Percentiles rank a stretch among this genome's conserved stretches.
Conservation (phyloP, 805 yeast species). For the Candida corydali region DNA sequence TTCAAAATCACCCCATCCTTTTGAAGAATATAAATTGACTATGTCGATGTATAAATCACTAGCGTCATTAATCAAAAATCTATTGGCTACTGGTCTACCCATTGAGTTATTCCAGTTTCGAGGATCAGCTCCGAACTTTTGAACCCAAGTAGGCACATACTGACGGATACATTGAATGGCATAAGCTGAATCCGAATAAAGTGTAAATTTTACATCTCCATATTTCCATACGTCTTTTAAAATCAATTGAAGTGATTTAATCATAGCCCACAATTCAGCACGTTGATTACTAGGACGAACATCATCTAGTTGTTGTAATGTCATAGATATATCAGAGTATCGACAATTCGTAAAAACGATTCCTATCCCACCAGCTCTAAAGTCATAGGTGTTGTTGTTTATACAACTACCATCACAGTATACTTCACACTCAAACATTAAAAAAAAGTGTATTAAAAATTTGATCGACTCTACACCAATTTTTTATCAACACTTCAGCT, state of each 20-base stretch:
- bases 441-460: too few species aligned
- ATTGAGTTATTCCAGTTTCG: slow-evolving; percentile 50
- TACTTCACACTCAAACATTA: neutral
- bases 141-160: slow-evolving; percentile 57
- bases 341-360: neutral
- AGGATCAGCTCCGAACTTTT: slow-evolving; percentile 47
- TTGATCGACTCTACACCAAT: too few species aligned
- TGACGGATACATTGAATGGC: slow-evolving; percentile 49
- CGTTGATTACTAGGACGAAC: slow-evolving; percentile 65
- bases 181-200: slow-evolving; percentile 72
- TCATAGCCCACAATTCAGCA: slow-evolving; percentile 72
- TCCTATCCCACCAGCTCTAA: neutral
- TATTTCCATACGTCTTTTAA: slow-evolving; percentile 22
- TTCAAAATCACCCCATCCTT: slow-evolving; percentile 35
- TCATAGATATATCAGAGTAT: neutral
- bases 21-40: slow-evolving; percentile 27
- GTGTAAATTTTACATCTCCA: slow-evolving; percentile 28
- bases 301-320: neutral
- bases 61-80: slow-evolving; percentile 43
- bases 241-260: slow-evolving; percentile 48
- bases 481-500: too few species aligned
- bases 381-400: neutral
- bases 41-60: slow-evolving; percentile 28
- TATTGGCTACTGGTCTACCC: slow-evolving; percentile 47
- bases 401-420: neutral